Base-by-base conservation (phyloP, 2,329 filamentous ascomycete species). In the Colletotrichum limetticola region DNA sequence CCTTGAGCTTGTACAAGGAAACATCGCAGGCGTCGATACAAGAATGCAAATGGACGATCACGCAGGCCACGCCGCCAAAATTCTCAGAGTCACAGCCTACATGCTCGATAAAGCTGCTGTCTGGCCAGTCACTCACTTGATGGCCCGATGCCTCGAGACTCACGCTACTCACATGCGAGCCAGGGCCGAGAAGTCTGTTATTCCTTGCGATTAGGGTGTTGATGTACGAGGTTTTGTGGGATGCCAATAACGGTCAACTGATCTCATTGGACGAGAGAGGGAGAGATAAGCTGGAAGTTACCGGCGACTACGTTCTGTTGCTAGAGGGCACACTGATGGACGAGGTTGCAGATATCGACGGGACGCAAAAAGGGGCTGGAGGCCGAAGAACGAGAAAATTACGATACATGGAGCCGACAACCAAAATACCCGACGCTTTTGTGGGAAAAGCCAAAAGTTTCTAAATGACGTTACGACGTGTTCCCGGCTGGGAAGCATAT, bases 91-190 rank as follows among this genome's bases (percentile, higher is more conserved):
- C 67, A 97, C 94, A 75, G 94, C 95, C 60, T 93, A 94, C 83
- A 93, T 97, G 88, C 88, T 98, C 75, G 93, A 95, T 76, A 95
- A 95, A 83, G 93, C 94, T 75, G 93, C 94, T 76, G 94, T 98
- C 32, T 99, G 97, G 96, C 95, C 95, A 81, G 87, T 90, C 16
- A 88, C 87, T 42, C 86, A 86, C 63, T 80, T 90, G 32, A 90
- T 90, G 83, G 85, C 87, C 1, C 84, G 84, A 63, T 90, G 88
- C 74, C 83, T 91, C 22, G 88, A 90, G 74, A 85, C 84, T 24
- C 88, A 91, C 65, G 87, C 89, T 1, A 85, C 83, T 68, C 84
- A 87, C 72, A 86, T 88, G 83, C 85, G 85, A 59, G 82, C 81
- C 2, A 83, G 88, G 59, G 88, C 88, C 3, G 87, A 90, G 76